phyloP scores from a whole-genome alignment of 139 green algal species.

The Zygnema cylindricum region DNA sequence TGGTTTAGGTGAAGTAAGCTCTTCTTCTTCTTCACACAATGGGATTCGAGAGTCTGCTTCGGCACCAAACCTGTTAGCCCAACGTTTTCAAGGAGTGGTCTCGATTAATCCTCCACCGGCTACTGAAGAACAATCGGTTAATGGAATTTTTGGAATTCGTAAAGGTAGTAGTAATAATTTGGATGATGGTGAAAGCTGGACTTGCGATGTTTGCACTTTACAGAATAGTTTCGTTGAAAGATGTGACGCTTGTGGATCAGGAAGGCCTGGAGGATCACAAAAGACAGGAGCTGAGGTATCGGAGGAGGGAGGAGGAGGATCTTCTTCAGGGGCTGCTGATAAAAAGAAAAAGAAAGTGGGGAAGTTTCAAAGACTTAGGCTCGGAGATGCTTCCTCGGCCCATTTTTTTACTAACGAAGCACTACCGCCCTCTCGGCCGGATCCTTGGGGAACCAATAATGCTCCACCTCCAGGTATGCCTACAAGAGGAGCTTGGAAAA shows the following conservation, averaged over 20 bases:
- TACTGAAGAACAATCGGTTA: neutral
- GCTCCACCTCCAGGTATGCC: neutral
- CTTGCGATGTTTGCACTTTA: slow-evolving; percentile 39
- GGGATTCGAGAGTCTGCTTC: neutral
- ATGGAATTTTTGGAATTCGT: too few relatives aligned
- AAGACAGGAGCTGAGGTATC: neutral
- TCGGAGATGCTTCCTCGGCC: slow-evolving; percentile 15
- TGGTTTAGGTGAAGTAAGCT: neutral
- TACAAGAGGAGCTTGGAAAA: slow-evolving; percentile 11
- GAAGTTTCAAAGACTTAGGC: slow-evolving; percentile 18
- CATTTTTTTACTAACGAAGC: neutral
- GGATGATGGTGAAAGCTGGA: slow-evolving; percentile 16
- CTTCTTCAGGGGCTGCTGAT: too few relatives aligned
- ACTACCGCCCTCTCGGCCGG: neutral
- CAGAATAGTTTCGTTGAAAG: neutral
- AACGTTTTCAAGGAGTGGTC: slow-evolving; percentile 22
- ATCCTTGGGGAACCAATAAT: neutral
- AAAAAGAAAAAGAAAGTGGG: slow-evolving; percentile 29
- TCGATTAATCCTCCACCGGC: neutral
- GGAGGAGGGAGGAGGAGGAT: neutral
- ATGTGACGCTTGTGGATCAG: slow-evolving; percentile 31
- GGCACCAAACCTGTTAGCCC: neutral
- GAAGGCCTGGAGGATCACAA: too few relatives aligned
- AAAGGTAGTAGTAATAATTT: neutral
- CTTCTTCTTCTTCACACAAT: neutral